Evolutionary conservation across 495 filamentous ascomycete species (phyloP), one percentile per base, ranked within the genome.

Genomic region (Tuber calosporum): DNA sequence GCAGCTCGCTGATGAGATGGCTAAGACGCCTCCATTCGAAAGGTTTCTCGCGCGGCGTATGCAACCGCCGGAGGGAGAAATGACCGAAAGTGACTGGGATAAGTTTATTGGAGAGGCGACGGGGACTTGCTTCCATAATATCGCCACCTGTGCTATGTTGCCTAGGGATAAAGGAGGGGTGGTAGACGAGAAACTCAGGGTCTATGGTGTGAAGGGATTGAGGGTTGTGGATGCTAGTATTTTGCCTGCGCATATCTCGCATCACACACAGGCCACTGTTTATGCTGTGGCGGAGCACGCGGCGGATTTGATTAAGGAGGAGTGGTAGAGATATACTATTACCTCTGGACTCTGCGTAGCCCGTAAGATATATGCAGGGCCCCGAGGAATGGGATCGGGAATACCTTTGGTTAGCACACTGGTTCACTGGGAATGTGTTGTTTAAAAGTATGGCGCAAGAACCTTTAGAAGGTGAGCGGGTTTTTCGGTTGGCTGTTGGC

Each of bases 271-370:
- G 66, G 83, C 81, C 17, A 85, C 84, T 7, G 84, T 88, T 3
- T 89, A 87, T 81, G 86, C 85, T 11, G 82, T 88, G 76, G 86
- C 84, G 11, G 87, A 89, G 82, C 87, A 85, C 75, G 87, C 81
- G 6, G 85, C 86, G 13, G 82, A 84, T 70, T 73, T 89, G 75
- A 86, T 88, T 42, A 81, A 77, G 73, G 53, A 69, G 38, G 68
- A 69, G 42, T 43, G 42, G 42, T 43, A 43, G 15, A 43, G 13
- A 43, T 43, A 43, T n/a, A n/a, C n/a, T n/a, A n/a, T 43, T 19
- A 43, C 42, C 17, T 43, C 42, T 3, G 15, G 42, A 43, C 42
- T 43, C 19, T 19, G 17, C 17, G 11, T 43, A 3, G 13, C 17
- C 42, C 15, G 4, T 43, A 43, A 43, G 42, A 43, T 15, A 43